Percentiles rank a stretch among this genome's conserved stretches.
Conservation (phyloP, 495 filamentous ascomycete species). For the Pyrenopolyporus hunteri region DNA sequence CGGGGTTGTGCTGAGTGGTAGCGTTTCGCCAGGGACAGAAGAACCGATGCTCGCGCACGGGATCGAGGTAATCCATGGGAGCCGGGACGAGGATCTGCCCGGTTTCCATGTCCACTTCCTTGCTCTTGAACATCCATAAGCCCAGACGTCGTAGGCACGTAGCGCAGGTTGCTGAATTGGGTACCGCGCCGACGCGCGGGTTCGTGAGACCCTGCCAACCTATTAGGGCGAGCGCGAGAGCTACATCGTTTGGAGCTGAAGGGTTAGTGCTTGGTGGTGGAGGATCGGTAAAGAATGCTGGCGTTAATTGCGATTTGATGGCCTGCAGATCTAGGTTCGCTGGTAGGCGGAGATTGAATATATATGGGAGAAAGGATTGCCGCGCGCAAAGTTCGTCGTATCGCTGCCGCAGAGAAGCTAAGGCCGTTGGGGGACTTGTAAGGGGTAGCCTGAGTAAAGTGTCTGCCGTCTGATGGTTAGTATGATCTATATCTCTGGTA, state of each 20-base stretch:
- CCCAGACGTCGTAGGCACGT: slow-evolving; percentile 89
- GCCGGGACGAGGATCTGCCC: slow-evolving; percentile 60
- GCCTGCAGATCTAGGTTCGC: slow-evolving; percentile 55
- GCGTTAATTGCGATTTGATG: slow-evolving; percentile 55
- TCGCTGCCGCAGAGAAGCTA: slow-evolving; percentile 62
- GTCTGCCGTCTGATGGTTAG: slow-evolving; percentile 46
- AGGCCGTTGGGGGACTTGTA: slow-evolving; percentile 61
- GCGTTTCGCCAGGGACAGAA: slow-evolving; percentile 82
- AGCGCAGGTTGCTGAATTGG: slow-evolving; percentile 75
- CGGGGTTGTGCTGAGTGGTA: slow-evolving; percentile 59
- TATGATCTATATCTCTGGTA: slow-evolving; percentile 57
- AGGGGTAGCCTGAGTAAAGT: slow-evolving; percentile 58
- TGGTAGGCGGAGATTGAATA: slow-evolving; percentile 58
- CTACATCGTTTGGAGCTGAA: slow-evolving; percentile 61
- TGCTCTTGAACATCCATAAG: slow-evolving; percentile 88
- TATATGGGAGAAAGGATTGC: slow-evolving; percentile 57
- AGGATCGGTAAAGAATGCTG: slow-evolving; percentile 50
- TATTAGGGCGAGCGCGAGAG: slow-evolving; percentile 77
- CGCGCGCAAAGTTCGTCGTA: slow-evolving; percentile 61
- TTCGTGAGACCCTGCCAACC: slow-evolving; percentile 82
- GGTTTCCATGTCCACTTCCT: slow-evolving; percentile 52
- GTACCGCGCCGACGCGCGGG: slow-evolving; percentile 59
- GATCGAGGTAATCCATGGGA: slow-evolving; percentile 69
- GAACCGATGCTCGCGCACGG: slow-evolving; percentile 72
- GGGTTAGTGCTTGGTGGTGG: slow-evolving; percentile 43